Evolutionary conservation across 129 eudicot species (phyloP).

Genomic region (Flaveria linearis): DNA sequence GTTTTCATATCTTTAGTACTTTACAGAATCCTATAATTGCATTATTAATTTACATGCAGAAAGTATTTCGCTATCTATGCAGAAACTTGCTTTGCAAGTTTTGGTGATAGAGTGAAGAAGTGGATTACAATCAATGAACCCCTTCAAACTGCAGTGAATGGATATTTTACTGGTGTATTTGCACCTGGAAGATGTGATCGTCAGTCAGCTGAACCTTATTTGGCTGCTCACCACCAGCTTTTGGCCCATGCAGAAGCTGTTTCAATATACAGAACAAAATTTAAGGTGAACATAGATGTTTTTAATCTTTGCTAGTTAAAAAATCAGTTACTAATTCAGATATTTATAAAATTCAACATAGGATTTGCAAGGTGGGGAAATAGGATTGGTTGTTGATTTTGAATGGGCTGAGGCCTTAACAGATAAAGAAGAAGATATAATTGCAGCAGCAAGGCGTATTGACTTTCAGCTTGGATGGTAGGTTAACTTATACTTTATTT

Average conservation of each 20-base stretch:
- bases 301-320: background rate
- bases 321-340: constrained; percentile 1
- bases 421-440: constrained; percentile 57
- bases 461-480: constrained; percentile 91
- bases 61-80: constrained; percentile 74
- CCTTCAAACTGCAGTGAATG: constrained; percentile 76
- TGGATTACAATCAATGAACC: constrained; percentile 88
- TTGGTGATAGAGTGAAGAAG: constrained; percentile 80
- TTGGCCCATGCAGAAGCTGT: constrained; percentile 86
- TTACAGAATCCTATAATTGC: background rate
- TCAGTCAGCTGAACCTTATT: constrained; percentile 57
- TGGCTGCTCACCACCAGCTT: constrained; percentile 82
- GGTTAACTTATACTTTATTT: constrained; percentile 14
- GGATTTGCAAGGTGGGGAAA: constrained; percentile 72
- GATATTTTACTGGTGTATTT: constrained; percentile 60
- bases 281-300: constrained; percentile 43
- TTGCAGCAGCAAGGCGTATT: constrained; percentile 70
- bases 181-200: constrained; percentile 74
- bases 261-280: constrained; percentile 62
- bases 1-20: background rate
- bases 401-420: constrained; percentile 83
- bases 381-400: constrained; percentile 76
- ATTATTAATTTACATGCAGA: constrained; percentile 39
- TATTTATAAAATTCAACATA: constrained; percentile 6
- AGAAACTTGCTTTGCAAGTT: constrained; percentile 69